Percentiles rank a stretch among this genome's conserved stretches.
Conservation (phyloP, 176 grass and related monocot species). For the Oryza glaberrima region DNA sequence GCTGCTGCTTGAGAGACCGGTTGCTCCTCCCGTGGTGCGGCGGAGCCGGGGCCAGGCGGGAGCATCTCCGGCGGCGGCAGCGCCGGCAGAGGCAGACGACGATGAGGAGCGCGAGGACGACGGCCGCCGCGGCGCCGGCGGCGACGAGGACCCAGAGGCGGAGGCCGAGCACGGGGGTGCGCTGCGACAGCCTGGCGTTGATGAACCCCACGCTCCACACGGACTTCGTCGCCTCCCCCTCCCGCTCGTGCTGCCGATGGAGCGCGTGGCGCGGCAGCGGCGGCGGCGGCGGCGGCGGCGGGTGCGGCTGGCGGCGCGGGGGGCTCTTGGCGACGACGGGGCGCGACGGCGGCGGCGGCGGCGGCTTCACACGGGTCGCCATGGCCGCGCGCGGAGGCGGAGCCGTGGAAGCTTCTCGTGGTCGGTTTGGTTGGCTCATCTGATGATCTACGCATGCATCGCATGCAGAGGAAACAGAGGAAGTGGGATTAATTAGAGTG, state of each 20-base stretch:
- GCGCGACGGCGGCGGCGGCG: not conserved
- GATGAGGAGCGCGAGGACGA: constrained; percentile 51
- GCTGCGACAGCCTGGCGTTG: constrained; percentile 61
- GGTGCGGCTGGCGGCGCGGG: not conserved
- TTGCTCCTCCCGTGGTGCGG: not conserved
- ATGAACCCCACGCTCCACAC: constrained; percentile 54
- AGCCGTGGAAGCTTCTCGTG: constrained; percentile 22
- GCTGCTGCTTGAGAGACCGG: constrained; percentile 48
- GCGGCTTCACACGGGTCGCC: not conserved
- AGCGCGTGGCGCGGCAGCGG: constrained; percentile 13
- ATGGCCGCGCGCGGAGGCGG: constrained; percentile 10
- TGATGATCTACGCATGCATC: not conserved
- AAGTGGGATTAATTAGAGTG: not conserved
- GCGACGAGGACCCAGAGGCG: constrained; percentile 67
- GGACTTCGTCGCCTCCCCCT: constrained; percentile 18
- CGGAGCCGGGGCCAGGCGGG: constrained; percentile 21
- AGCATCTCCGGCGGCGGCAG: constrained; percentile 45
- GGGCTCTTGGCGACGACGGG: not conserved
- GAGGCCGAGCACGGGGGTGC: constrained; percentile 82
- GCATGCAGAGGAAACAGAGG: not conserved
- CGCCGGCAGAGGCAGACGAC: constrained; percentile 57
- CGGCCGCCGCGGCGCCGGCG: constrained; percentile 41
- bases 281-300: constrained; percentile 10
- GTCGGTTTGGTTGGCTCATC: not conserved
- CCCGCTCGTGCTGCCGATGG: constrained; percentile 8